phyloP scores from a whole-genome alignment of 2,329 filamentous ascomycete genomes.

The Ophiostoma sp. region DNA sequence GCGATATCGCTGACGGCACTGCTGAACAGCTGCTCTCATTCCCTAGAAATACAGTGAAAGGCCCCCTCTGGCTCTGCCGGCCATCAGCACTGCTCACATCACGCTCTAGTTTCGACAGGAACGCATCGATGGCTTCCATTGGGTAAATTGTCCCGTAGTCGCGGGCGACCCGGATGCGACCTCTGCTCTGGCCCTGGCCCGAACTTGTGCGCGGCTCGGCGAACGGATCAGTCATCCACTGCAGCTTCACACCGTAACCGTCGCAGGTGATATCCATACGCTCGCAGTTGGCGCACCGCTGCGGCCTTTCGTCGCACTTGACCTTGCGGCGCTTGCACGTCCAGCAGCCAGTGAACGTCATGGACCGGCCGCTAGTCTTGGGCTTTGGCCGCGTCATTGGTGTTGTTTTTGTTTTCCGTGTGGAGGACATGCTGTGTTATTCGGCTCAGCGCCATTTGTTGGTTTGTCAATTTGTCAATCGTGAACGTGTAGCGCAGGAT shows the following conservation, averaged over 20 bases:
- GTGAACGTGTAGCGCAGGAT: background rate
- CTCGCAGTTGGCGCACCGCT: constrained; percentile 24
- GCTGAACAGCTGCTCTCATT: background rate
- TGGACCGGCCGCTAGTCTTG: background rate
- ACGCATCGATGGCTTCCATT: background rate
- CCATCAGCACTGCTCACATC: background rate
- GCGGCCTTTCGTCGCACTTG: constrained; percentile 26
- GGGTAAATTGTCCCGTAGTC: background rate
- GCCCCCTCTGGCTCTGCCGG: background rate
- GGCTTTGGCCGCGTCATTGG: background rate
- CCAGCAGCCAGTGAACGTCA: constrained; percentile 21
- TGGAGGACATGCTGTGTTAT: background rate
- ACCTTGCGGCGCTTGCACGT: constrained; percentile 25
- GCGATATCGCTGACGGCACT: background rate
- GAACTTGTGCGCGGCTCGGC: background rate
- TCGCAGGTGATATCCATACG: constrained; percentile 18
- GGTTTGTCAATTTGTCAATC: background rate
- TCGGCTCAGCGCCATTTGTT: background rate
- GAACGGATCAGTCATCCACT: constrained; percentile 17
- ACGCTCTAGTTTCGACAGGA: background rate
- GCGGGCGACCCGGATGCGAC: background rate
- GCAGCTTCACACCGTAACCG: constrained; percentile 20
- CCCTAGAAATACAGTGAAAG: background rate
- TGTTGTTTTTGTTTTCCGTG: background rate
- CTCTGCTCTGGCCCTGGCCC: background rate